Conservation (phyloP, 176 grass and related monocot genomes). For the Echinochloa phyllopogon region DNA sequence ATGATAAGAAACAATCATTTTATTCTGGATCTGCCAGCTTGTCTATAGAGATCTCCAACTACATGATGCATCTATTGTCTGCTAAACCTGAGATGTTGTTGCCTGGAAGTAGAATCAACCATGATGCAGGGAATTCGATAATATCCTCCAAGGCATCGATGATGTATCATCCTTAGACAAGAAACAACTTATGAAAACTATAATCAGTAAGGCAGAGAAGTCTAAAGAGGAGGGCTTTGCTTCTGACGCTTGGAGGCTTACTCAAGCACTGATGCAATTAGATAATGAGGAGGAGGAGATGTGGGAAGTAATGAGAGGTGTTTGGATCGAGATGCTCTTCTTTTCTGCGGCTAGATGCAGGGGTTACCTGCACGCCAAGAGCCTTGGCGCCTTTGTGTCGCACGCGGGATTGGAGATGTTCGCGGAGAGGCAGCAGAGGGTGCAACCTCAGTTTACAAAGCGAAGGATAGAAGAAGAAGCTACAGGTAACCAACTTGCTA, state of each 20-base stretch:
- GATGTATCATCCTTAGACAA: neutral
- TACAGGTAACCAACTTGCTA: neutral
- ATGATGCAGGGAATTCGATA: neutral
- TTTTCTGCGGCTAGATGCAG: conserved; percentile 1
- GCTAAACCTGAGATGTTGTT: neutral
- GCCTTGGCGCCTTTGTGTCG: neutral
- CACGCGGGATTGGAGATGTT: neutral
- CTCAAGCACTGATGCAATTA: neutral
- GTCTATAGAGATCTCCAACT: neutral
- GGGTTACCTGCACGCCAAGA: neutral
- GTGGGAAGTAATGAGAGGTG: neutral
- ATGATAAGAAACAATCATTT: neutral
- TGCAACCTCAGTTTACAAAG: neutral
- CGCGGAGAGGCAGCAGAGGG: neutral
- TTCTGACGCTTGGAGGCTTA: neutral
- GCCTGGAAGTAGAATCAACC: neutral
- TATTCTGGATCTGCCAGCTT: neutral
- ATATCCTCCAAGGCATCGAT: neutral
- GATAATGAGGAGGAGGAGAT: neutral
- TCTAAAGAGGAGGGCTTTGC: neutral
- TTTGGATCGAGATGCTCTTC: conserved; percentile 20
- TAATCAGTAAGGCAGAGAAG: neutral
- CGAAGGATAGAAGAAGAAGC: neutral
- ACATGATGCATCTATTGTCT: neutral
- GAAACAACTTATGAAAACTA: neutral